These are phyloP conservation scores for Candida railenensis DNA, from an alignment of 805 yeast species.

Conservation along the genomic window DNA sequence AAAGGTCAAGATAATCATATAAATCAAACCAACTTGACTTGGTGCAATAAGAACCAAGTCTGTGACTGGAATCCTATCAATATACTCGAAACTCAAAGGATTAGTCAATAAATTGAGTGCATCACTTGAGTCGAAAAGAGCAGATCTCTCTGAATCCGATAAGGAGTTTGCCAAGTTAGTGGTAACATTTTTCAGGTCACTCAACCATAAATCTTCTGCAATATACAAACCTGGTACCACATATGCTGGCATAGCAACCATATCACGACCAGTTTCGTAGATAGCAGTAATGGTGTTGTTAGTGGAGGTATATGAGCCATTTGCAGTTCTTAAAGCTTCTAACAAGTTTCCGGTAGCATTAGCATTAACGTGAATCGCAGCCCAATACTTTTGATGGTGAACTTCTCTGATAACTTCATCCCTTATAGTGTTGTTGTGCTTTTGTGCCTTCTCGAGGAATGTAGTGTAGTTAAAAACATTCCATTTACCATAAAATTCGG, in stretches of 20 bases:
- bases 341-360: constrained; percentile 44
- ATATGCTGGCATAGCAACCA: constrained; percentile 43
- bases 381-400: constrained; percentile 62
- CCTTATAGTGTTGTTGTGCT: constrained; percentile 24
- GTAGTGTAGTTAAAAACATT: constrained; percentile 24
- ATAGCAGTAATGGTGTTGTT: constrained; percentile 33
- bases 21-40: constrained; percentile 72
- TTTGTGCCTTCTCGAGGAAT: constrained; percentile 26
- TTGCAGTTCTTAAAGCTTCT: constrained; percentile 39
- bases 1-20: constrained; percentile 67
- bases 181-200: constrained; percentile 19
- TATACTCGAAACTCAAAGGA: constrained; percentile 32
- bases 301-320: constrained; percentile 27
- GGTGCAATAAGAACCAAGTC: constrained; percentile 61
- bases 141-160: constrained; percentile 5
- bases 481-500: constrained; percentile 36
- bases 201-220: constrained; percentile 33
- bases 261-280: constrained; percentile 68
- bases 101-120: constrained; percentile 20
- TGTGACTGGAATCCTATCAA: constrained; percentile 51
- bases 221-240: constrained; percentile 38
- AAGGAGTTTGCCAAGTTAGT: constrained; percentile 15
- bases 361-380: constrained; percentile 50
- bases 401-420: constrained; percentile 44
- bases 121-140: not conserved